phyloP scores from a whole-genome alignment of 1,139 yeast species.

The Saccharomycopsis hybrid region DNA sequence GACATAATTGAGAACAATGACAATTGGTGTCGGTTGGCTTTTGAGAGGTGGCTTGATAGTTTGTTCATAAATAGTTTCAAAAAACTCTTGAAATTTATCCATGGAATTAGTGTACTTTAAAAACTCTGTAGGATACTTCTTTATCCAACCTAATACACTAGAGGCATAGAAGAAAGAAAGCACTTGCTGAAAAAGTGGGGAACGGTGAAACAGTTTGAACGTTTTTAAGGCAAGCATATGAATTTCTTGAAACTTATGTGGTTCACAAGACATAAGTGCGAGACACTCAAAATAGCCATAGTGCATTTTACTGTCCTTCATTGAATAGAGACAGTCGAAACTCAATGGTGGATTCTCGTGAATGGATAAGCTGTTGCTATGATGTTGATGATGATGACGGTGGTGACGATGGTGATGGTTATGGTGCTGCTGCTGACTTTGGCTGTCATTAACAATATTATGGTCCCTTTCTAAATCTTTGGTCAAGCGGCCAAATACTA shows the following conservation, averaged over 20 bases:
- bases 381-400: too few relatives aligned
- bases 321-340: neutral
- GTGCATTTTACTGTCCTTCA: neutral
- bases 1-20: slow-evolving; percentile 1
- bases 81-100: too few relatives aligned
- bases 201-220: too few relatives aligned
- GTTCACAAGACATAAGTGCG: neutral
- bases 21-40: neutral
- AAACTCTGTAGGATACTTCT: slow-evolving; percentile 4
- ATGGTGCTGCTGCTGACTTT: too few relatives aligned
- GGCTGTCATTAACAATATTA: neutral
- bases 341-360: neutral
- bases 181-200: slow-evolving; percentile 1
- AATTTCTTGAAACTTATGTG: too few relatives aligned
- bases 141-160: neutral
- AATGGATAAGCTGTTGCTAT: too few relatives aligned
- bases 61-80: too few relatives aligned
- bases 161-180: slow-evolving; percentile 1
- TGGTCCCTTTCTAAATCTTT: neutral
- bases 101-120: neutral
- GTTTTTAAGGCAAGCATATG: too few relatives aligned
- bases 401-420: too few relatives aligned
- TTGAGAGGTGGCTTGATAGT: too few relatives aligned
- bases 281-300: slow-evolving; percentile 1
- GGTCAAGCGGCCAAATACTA: neutral